Conservation (phyloP, 2,329 filamentous ascomycete species). For the Sporothrix curviconia region DNA sequence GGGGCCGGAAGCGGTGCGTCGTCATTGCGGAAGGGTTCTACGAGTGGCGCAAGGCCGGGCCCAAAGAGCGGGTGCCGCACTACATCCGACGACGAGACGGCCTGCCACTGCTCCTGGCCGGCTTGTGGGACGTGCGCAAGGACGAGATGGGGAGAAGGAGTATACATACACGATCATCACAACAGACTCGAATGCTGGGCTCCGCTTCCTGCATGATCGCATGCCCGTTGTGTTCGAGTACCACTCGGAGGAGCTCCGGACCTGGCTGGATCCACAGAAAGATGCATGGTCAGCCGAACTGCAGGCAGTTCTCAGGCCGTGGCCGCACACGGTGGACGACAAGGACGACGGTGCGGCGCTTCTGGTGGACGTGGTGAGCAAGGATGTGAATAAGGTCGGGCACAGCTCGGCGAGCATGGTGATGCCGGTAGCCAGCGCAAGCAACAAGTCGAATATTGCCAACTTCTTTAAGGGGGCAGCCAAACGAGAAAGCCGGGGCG, state of each 20-base stretch:
- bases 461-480: constrained; percentile 64
- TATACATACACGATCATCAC: constrained; percentile 96
- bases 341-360: constrained; percentile 55
- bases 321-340: constrained; percentile 23
- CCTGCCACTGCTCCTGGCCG: constrained; percentile 79
- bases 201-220: constrained; percentile 82
- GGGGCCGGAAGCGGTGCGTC: constrained; percentile 79
- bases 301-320: constrained; percentile 69
- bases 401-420: constrained; percentile 83
- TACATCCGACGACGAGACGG: constrained; percentile 78
- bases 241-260: constrained; percentile 60
- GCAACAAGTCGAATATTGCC: constrained; percentile 88
- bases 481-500: not conserved
- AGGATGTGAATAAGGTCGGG: constrained; percentile 89
- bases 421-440: constrained; percentile 71
- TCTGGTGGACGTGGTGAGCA: constrained; percentile 68
- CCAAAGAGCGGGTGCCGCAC: constrained; percentile 76
- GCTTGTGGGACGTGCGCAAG: constrained; percentile 65
- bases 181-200: constrained; percentile 73
- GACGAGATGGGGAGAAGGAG: constrained; percentile 25
- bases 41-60: constrained; percentile 81
- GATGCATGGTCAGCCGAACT: constrained; percentile 71
- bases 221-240: constrained; percentile 92
- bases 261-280: constrained; percentile 70
- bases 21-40: constrained; percentile 90